phyloP scores from a whole-genome alignment of 1,284 basidiomycete genomes.

The Cutaneotrichosporon daszewskae region DNA sequence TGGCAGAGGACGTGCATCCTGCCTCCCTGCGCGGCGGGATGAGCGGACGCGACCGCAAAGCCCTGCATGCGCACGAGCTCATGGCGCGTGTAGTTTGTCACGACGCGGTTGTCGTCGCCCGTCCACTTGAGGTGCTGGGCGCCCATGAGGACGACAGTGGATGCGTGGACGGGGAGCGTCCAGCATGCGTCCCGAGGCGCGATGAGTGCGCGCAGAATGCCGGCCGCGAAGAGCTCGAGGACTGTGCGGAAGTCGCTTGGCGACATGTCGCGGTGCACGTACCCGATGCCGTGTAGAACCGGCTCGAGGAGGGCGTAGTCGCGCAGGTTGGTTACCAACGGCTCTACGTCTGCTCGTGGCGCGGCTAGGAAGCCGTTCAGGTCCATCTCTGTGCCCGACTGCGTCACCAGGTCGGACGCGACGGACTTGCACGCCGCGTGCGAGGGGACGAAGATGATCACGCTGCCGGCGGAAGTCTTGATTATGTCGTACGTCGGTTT shows the following conservation, averaged over 20 bases:
- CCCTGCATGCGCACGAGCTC: conserved; percentile 91
- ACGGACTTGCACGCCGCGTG: conserved; percentile 69
- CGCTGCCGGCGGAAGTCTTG: conserved; percentile 53
- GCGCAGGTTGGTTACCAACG: conserved; percentile 57
- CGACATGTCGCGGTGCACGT: conserved; percentile 71
- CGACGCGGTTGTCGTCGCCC: conserved; percentile 54
- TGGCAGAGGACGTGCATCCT: conserved; percentile 83
- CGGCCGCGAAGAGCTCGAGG: conserved; percentile 75
- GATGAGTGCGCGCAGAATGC: conserved; percentile 74
- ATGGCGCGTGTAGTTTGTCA: conserved; percentile 70
- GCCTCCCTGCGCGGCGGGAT: conserved; percentile 48
- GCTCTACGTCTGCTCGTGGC: conserved; percentile 59
- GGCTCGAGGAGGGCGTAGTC: conserved; percentile 66
- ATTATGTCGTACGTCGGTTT: conserved; percentile 74
- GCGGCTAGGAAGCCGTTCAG: conserved; percentile 67
- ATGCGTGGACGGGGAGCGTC: conserved; percentile 74
- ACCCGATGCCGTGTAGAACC: conserved; percentile 80
- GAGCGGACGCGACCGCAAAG: conserved; percentile 55
- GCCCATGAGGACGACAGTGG: conserved; percentile 81
- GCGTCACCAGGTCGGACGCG: conserved; percentile 79
- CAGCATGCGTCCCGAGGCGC: conserved; percentile 78
- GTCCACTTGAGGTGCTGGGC: conserved; percentile 67
- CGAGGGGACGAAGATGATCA: conserved; percentile 88
- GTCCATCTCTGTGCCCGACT: conserved; percentile 71
- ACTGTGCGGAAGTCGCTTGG: conserved; percentile 68